Base-by-base conservation (phyloP, 495 filamentous ascomycete species). In the Xylaria bambusicola region DNA sequence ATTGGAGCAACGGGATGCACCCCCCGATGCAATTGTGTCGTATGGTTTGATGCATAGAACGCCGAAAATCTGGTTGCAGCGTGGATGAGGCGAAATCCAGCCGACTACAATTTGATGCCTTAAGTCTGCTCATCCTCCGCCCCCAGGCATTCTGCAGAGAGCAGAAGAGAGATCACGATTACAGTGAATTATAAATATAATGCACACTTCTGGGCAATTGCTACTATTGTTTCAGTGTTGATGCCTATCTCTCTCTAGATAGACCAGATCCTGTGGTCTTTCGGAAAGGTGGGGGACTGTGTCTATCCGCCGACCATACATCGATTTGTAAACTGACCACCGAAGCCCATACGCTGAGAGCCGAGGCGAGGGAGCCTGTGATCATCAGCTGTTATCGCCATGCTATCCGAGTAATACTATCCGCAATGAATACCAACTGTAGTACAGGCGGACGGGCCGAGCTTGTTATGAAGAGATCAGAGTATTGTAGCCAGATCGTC, bases 1-100 rank as follows among this genome's bases (percentile, higher is more conserved):
- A 65, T 65, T 63, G 60, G 49, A 44, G 53, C 50, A 48, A 38
- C 29, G 31, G 44, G 45, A 58, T 47, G 59, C 60, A 59, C 26
- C 23, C 26, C 23, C 52, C 12, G 44, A 58, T 27, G 23, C 35
- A 10, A 26, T 26, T 27, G 40, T 17, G 27, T 55, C 6, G 38
- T 29, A 27, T 47, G 27, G 41, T 35, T 48, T 4, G 7, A 36
- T 12, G 29, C 27, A 38, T 13, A 13, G 47, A 47, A 13, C 27
- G 21, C 20, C 44, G 53, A 31, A 27, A 23, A 21, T 6, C 29
- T 27, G 33, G 44, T 47, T 48, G 33, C 42, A 56, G 41, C n/a
- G 41, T 26, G 52, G 52, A 18, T 31, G 38, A 54, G 52, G 52
- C 38, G 52, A 20, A 24, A 24, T n/a, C 23, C 23, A 15, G 36